These are phyloP conservation scores for Lentinula edodes DNA, from an alignment of 768 basidiomycete species.

Conservation along the genomic window DNA sequence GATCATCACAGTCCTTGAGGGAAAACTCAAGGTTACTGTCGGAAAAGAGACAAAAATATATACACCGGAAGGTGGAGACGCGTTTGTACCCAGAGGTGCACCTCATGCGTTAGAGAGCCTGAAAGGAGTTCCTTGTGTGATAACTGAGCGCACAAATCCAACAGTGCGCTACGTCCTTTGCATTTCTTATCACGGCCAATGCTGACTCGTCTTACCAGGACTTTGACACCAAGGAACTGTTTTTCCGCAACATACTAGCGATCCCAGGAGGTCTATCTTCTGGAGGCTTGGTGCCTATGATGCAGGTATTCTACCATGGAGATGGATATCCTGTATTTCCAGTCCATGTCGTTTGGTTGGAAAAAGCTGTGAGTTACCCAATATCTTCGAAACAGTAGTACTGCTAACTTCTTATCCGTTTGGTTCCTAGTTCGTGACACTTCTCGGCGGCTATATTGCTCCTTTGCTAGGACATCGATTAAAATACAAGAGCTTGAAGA, in stretches of 20 bases:
- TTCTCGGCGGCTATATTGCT: not conserved
- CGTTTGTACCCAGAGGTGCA: constrained; percentile 21
- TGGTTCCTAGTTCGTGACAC: not conserved
- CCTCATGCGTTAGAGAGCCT: constrained; percentile 21
- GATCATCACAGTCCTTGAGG: constrained; percentile 22
- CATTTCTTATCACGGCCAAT: not conserved
- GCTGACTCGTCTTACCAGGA: not conserved
- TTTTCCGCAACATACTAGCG: too few species aligned
- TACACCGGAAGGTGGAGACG: constrained; percentile 24
- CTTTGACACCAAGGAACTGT: not conserved
- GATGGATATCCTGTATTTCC: constrained; percentile 1
- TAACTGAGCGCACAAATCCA: not conserved
- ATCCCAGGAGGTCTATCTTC: not conserved
- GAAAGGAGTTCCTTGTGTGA: constrained; percentile 21
- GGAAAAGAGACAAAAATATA: constrained; percentile 16
- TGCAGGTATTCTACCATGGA: constrained; percentile 2
- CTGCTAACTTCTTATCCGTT: too few species aligned
- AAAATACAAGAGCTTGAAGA: not conserved
- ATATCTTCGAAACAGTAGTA: too few species aligned
- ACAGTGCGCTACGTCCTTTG: not conserved
- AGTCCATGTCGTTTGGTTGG: not conserved
- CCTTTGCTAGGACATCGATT: not conserved
- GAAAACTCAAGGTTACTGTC: constrained; percentile 22
- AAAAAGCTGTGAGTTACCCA: not conserved
- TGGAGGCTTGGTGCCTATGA: constrained; percentile 2